A percentile compares a stretch with the other conserved stretches of the same genome.
phyloP scores from a whole-genome alignment of 768 basidiomycete genomes.

The Kondoa malvinella region DNA sequence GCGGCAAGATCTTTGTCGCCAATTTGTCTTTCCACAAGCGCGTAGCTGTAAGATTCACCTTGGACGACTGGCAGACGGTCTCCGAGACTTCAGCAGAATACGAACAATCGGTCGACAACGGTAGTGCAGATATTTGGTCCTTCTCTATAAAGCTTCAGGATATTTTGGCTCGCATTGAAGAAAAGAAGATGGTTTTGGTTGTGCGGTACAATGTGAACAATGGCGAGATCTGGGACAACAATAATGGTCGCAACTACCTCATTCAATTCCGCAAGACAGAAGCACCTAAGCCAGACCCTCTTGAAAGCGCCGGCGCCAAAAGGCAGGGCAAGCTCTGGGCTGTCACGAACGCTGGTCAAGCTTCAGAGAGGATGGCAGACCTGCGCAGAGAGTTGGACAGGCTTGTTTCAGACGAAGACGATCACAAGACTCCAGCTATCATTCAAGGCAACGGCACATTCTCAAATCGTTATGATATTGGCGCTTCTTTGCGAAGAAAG shows the following conservation, averaged over 20 bases:
- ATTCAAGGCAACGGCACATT: slow-evolving; percentile 5
- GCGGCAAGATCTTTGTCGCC: slow-evolving; percentile 59
- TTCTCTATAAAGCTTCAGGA: slow-evolving; percentile 64
- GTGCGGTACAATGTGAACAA: slow-evolving; percentile 48
- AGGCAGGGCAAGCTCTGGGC: slow-evolving; percentile 26
- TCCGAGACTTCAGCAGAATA: slow-evolving; percentile 74
- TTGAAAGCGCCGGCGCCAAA: slow-evolving; percentile 3
- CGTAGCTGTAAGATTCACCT: slow-evolving; percentile 75
- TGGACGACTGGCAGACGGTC: slow-evolving; percentile 90
- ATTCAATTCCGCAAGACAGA: slow-evolving; percentile 41
- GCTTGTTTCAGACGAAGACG: slow-evolving; percentile 37
- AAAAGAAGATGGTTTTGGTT: slow-evolving; percentile 64
- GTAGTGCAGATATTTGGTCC: slow-evolving; percentile 50
- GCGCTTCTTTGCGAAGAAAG: slow-evolving; percentile 29
- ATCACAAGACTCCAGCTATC: slow-evolving; percentile 5
- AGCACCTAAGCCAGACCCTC: slow-evolving; percentile 2
- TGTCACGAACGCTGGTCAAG: slow-evolving; percentile 34
- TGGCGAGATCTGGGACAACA: slow-evolving; percentile 84
- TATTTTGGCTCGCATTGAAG: slow-evolving; percentile 55
- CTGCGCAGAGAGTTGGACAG: slow-evolving; percentile 52
- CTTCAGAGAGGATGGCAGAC: slow-evolving; percentile 41
- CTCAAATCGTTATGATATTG: slow-evolving; percentile 34
- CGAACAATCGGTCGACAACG: slow-evolving; percentile 34
- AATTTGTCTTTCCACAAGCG: slow-evolving; percentile 78
- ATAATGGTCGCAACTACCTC: slow-evolving; percentile 57